Conservation (phyloP, 257 asterid species). For the Leptodermis oblonga region DNA sequence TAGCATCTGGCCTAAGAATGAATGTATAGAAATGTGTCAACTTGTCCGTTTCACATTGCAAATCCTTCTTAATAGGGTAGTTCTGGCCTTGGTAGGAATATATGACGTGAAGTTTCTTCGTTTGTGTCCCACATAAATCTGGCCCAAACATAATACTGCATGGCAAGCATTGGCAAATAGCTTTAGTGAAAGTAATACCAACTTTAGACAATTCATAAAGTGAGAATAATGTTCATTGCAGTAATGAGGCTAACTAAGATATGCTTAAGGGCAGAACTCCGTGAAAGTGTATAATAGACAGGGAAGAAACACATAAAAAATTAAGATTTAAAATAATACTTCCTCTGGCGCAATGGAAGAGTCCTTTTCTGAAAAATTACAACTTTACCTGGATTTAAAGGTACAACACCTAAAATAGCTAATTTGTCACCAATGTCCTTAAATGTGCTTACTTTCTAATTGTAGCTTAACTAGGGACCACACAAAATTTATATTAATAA, state of each 20-base stretch:
- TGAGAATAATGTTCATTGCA: neutral
- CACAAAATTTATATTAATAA: neutral
- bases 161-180: conserved; percentile 18
- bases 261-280: neutral
- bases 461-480: too few relatives aligned
- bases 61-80: conserved; percentile 82
- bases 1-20: conserved; percentile 85
- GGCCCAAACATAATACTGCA: conserved; percentile 98
- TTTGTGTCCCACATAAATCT: conserved; percentile 91
- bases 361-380: too few relatives aligned
- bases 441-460: too few relatives aligned
- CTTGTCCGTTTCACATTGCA: conserved; percentile 88
- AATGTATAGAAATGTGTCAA: conserved; percentile 91
- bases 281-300: neutral
- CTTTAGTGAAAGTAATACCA: neutral
- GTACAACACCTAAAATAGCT: too few relatives aligned
- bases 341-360: too few relatives aligned
- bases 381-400: too few relatives aligned
- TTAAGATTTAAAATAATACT: too few relatives aligned
- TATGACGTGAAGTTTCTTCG: conserved; percentile 82
- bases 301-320: neutral
- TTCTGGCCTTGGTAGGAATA: conserved; percentile 82
- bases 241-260: neutral
- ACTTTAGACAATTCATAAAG: neutral
- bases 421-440: too few relatives aligned